phyloP scores from a whole-genome alignment of 2,329 filamentous ascomycete genomes.

The Thielaviopsis ethacetica region DNA sequence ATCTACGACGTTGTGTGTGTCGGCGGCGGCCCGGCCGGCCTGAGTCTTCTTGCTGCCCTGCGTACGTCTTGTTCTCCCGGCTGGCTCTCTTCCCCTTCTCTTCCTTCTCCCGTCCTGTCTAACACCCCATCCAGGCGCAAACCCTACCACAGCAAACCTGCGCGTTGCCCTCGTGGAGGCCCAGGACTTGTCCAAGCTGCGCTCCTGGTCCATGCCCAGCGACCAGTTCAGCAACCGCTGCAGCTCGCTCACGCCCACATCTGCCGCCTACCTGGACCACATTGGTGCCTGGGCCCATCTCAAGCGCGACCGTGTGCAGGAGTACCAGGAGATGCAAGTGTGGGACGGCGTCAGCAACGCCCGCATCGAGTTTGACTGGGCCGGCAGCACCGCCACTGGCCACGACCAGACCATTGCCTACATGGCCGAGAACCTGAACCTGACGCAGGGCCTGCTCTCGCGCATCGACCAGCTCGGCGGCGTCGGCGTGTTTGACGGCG shows the following conservation, averaged over 20 bases:
- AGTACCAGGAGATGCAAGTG: slow-evolving; percentile 92
- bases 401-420: slow-evolving; percentile 56
- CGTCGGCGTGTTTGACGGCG: slow-evolving; percentile 57
- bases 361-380: slow-evolving; percentile 76
- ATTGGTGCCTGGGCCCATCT: slow-evolving; percentile 80
- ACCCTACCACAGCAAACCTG: slow-evolving; percentile 56
- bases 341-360: slow-evolving; percentile 90
- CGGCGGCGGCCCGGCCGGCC: slow-evolving; percentile 73
- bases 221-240: slow-evolving; percentile 81
- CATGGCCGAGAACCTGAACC: slow-evolving; percentile 90
- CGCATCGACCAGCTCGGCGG: slow-evolving; percentile 53
- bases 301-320: slow-evolving; percentile 56
- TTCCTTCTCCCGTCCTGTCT: not conserved
- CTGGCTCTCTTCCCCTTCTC: not conserved
- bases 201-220: slow-evolving; percentile 47
- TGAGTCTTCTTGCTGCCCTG: slow-evolving; percentile 65
- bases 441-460: slow-evolving; percentile 61
- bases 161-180: slow-evolving; percentile 81
- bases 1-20: slow-evolving; percentile 90
- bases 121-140: slow-evolving; percentile 43
- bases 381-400: slow-evolving; percentile 7
- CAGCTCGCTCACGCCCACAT: slow-evolving; percentile 82
- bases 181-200: slow-evolving; percentile 60
- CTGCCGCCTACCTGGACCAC: slow-evolving; percentile 62
- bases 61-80: slow-evolving; percentile 31